Evolutionary conservation across 2,329 filamentous ascomycete species (phyloP).

Genomic region (Helotiales sp.): DNA sequence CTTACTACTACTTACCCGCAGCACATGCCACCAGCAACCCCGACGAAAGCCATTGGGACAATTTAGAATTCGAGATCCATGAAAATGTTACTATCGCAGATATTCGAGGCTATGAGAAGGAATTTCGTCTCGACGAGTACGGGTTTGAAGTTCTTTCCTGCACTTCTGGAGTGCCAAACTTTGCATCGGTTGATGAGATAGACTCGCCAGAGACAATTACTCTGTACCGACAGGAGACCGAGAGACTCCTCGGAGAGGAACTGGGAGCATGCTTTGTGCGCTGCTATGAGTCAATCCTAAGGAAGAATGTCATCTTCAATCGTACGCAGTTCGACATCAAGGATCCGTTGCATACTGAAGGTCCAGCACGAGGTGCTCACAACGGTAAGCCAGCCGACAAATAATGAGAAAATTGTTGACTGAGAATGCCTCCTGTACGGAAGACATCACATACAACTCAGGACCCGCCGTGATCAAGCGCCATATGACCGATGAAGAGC

Average conservation of each 20-base stretch:
- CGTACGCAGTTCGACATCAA: slow-evolving; percentile 11
- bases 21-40: slow-evolving; percentile 21
- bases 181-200: not conserved
- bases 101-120: slow-evolving; percentile 16
- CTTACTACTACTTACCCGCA: slow-evolving; percentile 28
- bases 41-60: slow-evolving; percentile 6
- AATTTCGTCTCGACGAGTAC: not conserved
- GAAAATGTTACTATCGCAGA: slow-evolving; percentile 21
- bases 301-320: slow-evolving; percentile 27
- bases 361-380: slow-evolving; percentile 29
- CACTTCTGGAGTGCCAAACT: not conserved
- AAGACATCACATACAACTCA: slow-evolving; percentile 31
- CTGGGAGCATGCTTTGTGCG: slow-evolving; percentile 24
- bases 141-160: not conserved
- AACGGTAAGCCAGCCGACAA: slow-evolving; percentile 33
- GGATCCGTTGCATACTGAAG: slow-evolving; percentile 22
- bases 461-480: slow-evolving; percentile 26
- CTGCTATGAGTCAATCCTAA: slow-evolving; percentile 24
- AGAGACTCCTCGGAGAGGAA: slow-evolving; percentile 19
- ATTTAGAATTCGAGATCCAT: slow-evolving; percentile 20
- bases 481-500: slow-evolving; percentile 19
- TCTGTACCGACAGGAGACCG: slow-evolving; percentile 26
- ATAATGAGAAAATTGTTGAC: not conserved
- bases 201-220: not conserved
- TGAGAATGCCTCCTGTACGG: not conserved